A percentile compares a stretch with the other conserved stretches of the same genome.
Conservation (phyloP, 176 grass and related monocot genomes). For the sorghum (Sorghum bicolor) region DNA sequence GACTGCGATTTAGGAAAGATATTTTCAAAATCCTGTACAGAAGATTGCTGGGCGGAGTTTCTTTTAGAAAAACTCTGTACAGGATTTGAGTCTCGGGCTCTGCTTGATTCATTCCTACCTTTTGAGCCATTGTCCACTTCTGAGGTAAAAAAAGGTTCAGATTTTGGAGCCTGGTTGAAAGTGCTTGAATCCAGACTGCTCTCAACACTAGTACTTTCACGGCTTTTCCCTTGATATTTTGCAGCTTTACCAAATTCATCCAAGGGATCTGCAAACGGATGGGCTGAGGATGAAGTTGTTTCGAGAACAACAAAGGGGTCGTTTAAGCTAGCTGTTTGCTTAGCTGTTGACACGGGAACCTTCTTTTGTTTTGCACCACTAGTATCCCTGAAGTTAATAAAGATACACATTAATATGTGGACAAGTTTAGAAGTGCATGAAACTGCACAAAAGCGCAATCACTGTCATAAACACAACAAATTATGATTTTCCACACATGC, state of each 20-base stretch:
- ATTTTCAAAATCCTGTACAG: conserved; percentile 64
- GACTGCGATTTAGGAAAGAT: conserved; percentile 48
- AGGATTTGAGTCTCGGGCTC: conserved; percentile 36
- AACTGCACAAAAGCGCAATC: neutral
- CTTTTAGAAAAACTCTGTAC: conserved; percentile 52
- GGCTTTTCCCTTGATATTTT: conserved; percentile 43
- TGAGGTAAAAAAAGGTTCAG: conserved; percentile 51
- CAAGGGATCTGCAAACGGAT: conserved; percentile 60
- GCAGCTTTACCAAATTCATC: conserved; percentile 43
- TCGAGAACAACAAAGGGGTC: conserved; percentile 86
- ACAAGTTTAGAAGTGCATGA: neutral
- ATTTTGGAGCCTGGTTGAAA: conserved; percentile 51
- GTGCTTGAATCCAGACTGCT: conserved; percentile 42
- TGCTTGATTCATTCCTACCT: conserved; percentile 42
- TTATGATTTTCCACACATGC: neutral
- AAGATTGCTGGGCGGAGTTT: conserved; percentile 42
- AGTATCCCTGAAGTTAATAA: conserved; percentile 55
- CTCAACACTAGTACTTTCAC: conserved; percentile 26
- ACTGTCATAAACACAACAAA: neutral
- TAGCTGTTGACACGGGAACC: conserved; percentile 39
- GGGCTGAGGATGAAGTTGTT: conserved; percentile 54
- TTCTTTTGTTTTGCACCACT: conserved; percentile 52
- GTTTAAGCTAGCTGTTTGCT: conserved; percentile 38
- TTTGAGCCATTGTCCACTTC: conserved; percentile 34
- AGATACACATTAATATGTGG: neutral